Percentiles rank a stretch among this genome's conserved stretches.
Conservation (phyloP, 108 stramenopile species). For the Fragilaria crotonensis region DNA sequence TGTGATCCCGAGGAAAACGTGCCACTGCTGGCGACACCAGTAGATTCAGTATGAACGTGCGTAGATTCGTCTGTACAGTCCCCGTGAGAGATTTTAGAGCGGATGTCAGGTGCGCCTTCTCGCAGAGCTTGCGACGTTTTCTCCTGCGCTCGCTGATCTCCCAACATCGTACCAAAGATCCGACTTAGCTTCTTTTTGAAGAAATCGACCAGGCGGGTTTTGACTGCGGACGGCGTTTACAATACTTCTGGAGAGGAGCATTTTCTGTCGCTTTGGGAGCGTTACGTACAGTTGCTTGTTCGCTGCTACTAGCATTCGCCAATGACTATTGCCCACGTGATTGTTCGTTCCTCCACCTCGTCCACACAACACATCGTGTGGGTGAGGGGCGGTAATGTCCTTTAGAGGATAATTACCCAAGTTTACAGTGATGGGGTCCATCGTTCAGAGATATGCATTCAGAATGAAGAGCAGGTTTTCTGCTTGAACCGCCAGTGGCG, state of each 20-base stretch:
- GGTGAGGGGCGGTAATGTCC: constrained; percentile 35
- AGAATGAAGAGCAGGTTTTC: neutral
- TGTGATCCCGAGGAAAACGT: too few species aligned
- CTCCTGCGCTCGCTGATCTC: constrained; percentile 52
- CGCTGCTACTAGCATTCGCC: constrained; percentile 58
- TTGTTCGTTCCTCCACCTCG: constrained; percentile 47
- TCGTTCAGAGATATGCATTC: neutral
- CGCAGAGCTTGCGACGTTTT: constrained; percentile 70
- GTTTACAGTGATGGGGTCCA: neutral
- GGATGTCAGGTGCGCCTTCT: constrained; percentile 67
- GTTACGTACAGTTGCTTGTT: constrained; percentile 68
- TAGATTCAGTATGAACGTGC: constrained; percentile 1
- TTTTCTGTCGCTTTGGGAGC: constrained; percentile 68
- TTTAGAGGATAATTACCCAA: constrained; percentile 20
- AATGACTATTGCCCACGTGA: constrained; percentile 34
- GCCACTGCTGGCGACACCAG: too few species aligned
- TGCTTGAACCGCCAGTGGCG: too few species aligned
- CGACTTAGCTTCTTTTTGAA: constrained; percentile 51
- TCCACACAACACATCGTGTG: constrained; percentile 44
- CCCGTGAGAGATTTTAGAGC: constrained; percentile 29
- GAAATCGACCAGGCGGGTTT: constrained; percentile 77
- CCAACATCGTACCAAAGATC: constrained; percentile 53
- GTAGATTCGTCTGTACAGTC: constrained; percentile 6
- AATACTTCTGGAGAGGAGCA: constrained; percentile 53
- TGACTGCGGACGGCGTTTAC: constrained; percentile 55